These are phyloP conservation scores for Lasiodiplodia hormozganensis DNA, from an alignment of 2,329 filamentous ascomycete species.

Conservation along the genomic window DNA sequence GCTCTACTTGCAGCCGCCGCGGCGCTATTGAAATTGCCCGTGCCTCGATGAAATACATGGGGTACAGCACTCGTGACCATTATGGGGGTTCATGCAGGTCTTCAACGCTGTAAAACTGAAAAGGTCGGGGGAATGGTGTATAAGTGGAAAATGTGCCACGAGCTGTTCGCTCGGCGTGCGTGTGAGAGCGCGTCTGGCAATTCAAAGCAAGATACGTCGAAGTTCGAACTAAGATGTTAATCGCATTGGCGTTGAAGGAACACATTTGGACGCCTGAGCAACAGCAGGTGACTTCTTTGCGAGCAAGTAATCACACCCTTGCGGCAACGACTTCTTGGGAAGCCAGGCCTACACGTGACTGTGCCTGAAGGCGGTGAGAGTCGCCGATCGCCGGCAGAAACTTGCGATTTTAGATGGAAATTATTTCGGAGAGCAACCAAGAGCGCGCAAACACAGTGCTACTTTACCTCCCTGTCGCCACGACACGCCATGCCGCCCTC, in stretches of 20 bases:
- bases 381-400: constrained; percentile 9
- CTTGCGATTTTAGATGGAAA: constrained; percentile 18
- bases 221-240: neutral
- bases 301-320: neutral
- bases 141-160: neutral
- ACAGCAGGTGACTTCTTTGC: neutral
- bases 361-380: neutral
- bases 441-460: neutral
- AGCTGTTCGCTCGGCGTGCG: constrained; percentile 13
- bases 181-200: constrained; percentile 4
- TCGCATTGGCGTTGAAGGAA: neutral
- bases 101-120: neutral
- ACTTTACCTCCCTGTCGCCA: neutral
- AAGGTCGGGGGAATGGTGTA: neutral
- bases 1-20: neutral
- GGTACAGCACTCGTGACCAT: neutral
- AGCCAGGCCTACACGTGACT: neutral
- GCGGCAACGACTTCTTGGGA: neutral
- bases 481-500: constrained; percentile 80
- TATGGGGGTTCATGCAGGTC: neutral
- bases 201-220: neutral
- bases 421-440: constrained; percentile 3
- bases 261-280: neutral
- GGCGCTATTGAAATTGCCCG: constrained; percentile 8
- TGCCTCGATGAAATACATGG: neutral